phyloP scores from a whole-genome alignment of 2,329 filamentous ascomycete species.

The Stylonectria norvegica region DNA sequence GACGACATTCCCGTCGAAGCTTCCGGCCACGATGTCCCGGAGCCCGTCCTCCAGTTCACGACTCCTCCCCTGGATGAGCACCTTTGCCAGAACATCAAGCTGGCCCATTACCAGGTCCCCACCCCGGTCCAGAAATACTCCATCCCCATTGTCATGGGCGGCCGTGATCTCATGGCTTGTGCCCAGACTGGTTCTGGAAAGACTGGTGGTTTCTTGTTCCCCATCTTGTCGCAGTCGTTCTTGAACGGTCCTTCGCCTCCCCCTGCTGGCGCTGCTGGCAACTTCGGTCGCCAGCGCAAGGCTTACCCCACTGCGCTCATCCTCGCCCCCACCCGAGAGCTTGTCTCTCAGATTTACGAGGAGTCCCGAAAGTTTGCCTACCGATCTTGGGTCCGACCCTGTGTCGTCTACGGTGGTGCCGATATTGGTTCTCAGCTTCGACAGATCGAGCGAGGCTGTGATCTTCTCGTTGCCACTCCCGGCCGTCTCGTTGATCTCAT shows the following conservation, averaged over 20 bases:
- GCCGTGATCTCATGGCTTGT: slow-evolving; percentile 98
- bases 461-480: slow-evolving; percentile 93
- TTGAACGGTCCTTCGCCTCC: slow-evolving; percentile 75
- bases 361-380: slow-evolving; percentile 98
- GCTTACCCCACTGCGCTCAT: slow-evolving; percentile 96
- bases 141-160: slow-evolving; percentile 96
- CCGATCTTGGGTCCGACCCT: slow-evolving; percentile 97
- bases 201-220: slow-evolving; percentile 99
- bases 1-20: slow-evolving; percentile 99
- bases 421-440: slow-evolving; percentile 98
- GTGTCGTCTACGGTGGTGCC: slow-evolving; percentile 97
- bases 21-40: slow-evolving; percentile 88
- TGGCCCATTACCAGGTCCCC: slow-evolving; percentile 91
- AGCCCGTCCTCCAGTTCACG: slow-evolving; percentile 84
- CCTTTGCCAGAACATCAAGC: slow-evolving; percentile 85
- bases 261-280: slow-evolving; percentile 61
- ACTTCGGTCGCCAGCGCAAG: slow-evolving; percentile 92
- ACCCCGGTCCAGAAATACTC: slow-evolving; percentile 99
- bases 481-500: slow-evolving; percentile 97
- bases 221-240: slow-evolving; percentile 97
- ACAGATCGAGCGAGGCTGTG: slow-evolving; percentile 95
- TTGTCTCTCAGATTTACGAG: slow-evolving; percentile 98
- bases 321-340: slow-evolving; percentile 92
- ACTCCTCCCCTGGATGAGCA: slow-evolving; percentile 96
- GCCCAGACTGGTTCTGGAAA: slow-evolving; percentile 99